Base-by-base conservation (phyloP, 805 yeast species). In the Scheffersomyces spartinae region DNA sequence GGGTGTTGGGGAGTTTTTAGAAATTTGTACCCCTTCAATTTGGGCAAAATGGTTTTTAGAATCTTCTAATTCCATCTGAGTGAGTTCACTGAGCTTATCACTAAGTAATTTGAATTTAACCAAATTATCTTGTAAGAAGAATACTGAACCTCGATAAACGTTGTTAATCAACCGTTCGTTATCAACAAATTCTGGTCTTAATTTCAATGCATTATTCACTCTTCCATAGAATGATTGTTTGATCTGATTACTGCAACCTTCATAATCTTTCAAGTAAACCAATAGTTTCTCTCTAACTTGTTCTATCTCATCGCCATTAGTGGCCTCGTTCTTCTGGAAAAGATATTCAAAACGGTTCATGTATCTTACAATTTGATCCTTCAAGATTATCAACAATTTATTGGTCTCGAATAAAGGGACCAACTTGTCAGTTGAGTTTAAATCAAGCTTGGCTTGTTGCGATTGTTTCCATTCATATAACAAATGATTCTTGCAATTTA, bases 71-170 rank as follows among this genome's bases (percentile, higher is more conserved):
- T 38, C 36, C 15, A 35, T 27, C 21, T 43, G 40, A 40, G 52
- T 48, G 31, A 33, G 32, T 26, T 42, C 46, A 31, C 61, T 52
- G 26, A 67, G 46, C 2, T 50, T 43, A 18, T 52, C 55, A 3
- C 83, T 84, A 9, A 79, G 42, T 15, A 64, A 61, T 38, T 81
- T 76, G 37, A 82, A 54, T 4, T 72, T 71, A 7, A 78, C 51
- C 52, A 85, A 63, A 29, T 73, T 69, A 8, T 68, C 71, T 43
- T 80, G 93, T 16, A 86, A 56, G 40, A 71, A 83, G 6, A 59
- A 42, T 1, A 76, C 54, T 2, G 78, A 63, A 14, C 69, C 65
- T 16, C 62, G 59, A 40, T 71, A 68, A 9, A 85, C 66, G 22
- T 82, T 70, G 17, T 51, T 48, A 66, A 52, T 36, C 49, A 61